phyloP scores from a whole-genome alignment of 208 protist genomes.

The Crithidia fasciculata region DNA sequence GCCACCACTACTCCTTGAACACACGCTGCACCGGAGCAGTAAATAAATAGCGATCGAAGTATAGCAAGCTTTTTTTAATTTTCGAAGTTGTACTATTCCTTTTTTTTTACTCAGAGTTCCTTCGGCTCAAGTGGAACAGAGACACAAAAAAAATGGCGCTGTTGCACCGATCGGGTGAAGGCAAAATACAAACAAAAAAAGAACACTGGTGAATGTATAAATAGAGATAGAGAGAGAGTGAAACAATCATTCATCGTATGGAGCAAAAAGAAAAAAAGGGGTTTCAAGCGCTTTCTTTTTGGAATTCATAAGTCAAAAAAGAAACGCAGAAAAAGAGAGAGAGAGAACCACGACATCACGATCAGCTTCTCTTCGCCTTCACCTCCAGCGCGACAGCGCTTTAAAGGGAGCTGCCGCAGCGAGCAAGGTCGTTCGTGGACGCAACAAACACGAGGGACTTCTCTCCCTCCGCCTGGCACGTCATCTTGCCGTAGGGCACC shows the following conservation, averaged over 20 bases:
- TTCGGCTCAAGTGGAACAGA: no score
- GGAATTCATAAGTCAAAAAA: conserved; percentile 5
- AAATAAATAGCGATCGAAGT: no score
- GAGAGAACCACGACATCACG: no score
- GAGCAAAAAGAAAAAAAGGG: background rate
- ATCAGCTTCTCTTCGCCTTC: no score
- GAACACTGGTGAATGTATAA: background rate
- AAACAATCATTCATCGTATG: no score
- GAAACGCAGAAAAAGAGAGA: no score
- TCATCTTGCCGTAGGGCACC: conserved; percentile 75
- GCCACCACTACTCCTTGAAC: background rate
- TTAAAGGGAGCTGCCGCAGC: conserved; percentile 9
- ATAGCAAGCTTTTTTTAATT: background rate
- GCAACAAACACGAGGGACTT: conserved; percentile 81
- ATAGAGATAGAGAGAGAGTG: background rate
- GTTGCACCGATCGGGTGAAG: background rate
- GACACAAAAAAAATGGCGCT: conserved; percentile 4
- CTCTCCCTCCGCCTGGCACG: conserved; percentile 53
- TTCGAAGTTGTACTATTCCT: background rate
- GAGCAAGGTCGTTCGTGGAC: conserved; percentile 66
- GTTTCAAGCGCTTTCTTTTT: background rate
- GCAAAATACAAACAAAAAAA: background rate
- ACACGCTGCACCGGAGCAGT: background rate
- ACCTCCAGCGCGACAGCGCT: no score
- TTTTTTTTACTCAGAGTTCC: conserved; percentile 1